These are phyloP conservation scores for Poteriospumella lacustris DNA, from an alignment of 108 stramenopile species.

Conservation along the genomic window DNA sequence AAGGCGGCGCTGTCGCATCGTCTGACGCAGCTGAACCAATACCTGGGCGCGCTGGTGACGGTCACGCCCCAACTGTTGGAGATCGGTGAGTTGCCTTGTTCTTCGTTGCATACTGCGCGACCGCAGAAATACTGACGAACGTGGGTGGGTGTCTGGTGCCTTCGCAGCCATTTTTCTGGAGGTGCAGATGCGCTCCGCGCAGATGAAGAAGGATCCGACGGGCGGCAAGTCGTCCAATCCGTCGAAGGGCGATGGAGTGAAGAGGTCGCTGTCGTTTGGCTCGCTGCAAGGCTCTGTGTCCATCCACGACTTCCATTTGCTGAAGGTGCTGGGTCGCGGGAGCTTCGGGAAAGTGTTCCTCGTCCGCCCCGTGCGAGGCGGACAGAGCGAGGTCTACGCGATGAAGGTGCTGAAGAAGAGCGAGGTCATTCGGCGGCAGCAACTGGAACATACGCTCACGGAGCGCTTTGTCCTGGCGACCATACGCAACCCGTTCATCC, in stretches of 20 bases:
- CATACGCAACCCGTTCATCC: slow-evolving; percentile 57
- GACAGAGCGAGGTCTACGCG: neutral
- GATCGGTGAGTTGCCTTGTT: neutral
- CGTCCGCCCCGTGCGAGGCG: slow-evolving; percentile 2
- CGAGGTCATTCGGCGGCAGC: slow-evolving; percentile 1
- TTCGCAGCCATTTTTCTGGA: neutral
- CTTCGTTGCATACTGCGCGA: no score
- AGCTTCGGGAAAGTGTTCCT: slow-evolving; percentile 26
- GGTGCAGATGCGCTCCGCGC: neutral
- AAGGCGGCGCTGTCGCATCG: neutral
- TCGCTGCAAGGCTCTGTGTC: no score
- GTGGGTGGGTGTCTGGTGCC: neutral
- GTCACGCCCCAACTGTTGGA: neutral
- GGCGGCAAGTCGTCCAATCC: no score
- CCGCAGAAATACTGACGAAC: neutral
- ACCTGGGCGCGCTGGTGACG: neutral
- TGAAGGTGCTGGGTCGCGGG: slow-evolving; percentile 18
- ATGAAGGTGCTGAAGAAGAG: slow-evolving; percentile 12
- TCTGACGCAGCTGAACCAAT: neutral
- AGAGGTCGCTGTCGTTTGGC: no score
- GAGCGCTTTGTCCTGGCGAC: slow-evolving; percentile 11
- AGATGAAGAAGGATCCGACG: no score
- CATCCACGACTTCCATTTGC: slow-evolving; percentile 4
- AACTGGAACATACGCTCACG: slow-evolving; percentile 17
- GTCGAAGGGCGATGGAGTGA: no score